These are phyloP conservation scores for Huntiella omanensis DNA, from an alignment of 2,329 filamentous ascomycete species.

Conservation along the genomic window DNA sequence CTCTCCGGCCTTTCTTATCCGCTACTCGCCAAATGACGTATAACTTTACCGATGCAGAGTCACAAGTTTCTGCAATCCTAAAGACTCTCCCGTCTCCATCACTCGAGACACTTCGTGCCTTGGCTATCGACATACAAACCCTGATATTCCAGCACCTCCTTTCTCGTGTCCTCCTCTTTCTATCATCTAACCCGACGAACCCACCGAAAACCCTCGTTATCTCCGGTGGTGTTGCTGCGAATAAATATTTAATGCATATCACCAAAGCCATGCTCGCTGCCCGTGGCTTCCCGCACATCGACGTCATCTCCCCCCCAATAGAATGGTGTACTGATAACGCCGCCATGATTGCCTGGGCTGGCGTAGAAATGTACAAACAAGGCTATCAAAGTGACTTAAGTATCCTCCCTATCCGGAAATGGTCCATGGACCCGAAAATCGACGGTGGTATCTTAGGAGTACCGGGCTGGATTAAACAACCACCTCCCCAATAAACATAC, in stretches of 20 bases:
- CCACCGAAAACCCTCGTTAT: slow-evolving; percentile 50
- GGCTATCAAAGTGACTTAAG: slow-evolving; percentile 49
- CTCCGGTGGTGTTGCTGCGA: slow-evolving; percentile 79
- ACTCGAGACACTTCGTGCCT: slow-evolving; percentile 36
- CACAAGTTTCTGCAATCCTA: slow-evolving; percentile 30
- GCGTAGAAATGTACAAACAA: slow-evolving; percentile 73
- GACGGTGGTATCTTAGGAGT: slow-evolving; percentile 49
- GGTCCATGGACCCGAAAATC: slow-evolving; percentile 48
- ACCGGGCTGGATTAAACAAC: slow-evolving; percentile 23
- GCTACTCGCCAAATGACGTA: slow-evolving; percentile 40
- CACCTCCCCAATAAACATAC: not conserved
- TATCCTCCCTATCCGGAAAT: slow-evolving; percentile 44
- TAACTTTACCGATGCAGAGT: slow-evolving; percentile 57
- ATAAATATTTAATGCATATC: slow-evolving; percentile 57
- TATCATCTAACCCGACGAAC: slow-evolving; percentile 23
- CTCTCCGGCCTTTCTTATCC: slow-evolving; percentile 46
- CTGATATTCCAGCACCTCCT: slow-evolving; percentile 76
- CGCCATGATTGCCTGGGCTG: slow-evolving; percentile 92
- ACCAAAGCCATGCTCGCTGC: slow-evolving; percentile 36
- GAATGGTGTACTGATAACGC: slow-evolving; percentile 84
- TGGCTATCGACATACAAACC: slow-evolving; percentile 60
- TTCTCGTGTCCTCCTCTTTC: slow-evolving; percentile 47
- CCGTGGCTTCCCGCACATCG: slow-evolving; percentile 43
- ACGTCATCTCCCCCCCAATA: slow-evolving; percentile 55
- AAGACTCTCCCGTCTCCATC: not conserved